Evolutionary conservation across 257 asterid genomes (phyloP), one percentile per base, ranked within the genome.

Genomic region (Perilla frutescens): DNA sequence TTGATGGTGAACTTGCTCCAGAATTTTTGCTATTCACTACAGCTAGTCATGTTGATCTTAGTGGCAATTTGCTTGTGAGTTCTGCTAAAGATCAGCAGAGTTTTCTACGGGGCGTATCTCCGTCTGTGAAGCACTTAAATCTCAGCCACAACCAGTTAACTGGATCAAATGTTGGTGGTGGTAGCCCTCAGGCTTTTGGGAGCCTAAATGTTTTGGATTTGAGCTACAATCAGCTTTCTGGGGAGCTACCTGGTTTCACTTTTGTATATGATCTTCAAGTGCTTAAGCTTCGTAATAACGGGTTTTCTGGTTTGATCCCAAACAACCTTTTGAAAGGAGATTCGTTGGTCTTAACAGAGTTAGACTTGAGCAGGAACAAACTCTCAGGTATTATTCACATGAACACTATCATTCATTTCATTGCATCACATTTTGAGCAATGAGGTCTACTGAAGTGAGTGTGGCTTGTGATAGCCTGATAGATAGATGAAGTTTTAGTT

Each of bases 231-330:
- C 93, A 86, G 75, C 80, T 94, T 7, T 88, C 97, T 12, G 99
- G 97, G 57, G 99, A 88, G 65, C 79, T 94, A 59, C 97, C 99
- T 8, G 96, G 86, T 59, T 94, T 94, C 72, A 86, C 68, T 76
- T 94, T 91, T 39, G 96, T 90, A 50, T 94, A 91, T 73, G 97
- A 91, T 77, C 97, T 94, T 70, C 87, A 88, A 79, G 90, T 94
- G 51, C 83, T 91, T 63, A 94, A 73, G 74, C 93, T 94, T 56
- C 81, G 97, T 70, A 90, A 77, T 77, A 94, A 94, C 77, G 70
- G 68, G 67, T 91, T 94, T 79, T 82, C 92, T 44, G 99, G 97
- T 44, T 76, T 81, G 44, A 84, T 91, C 67, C 97, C 99, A 7
- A 85, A 87, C 78, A 82, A 84, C 69, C 96, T 94, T 62, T 66